Evolutionary conservation across 768 basidiomycete species (phyloP).

Genomic region (Agaricus subrufescens): DNA sequence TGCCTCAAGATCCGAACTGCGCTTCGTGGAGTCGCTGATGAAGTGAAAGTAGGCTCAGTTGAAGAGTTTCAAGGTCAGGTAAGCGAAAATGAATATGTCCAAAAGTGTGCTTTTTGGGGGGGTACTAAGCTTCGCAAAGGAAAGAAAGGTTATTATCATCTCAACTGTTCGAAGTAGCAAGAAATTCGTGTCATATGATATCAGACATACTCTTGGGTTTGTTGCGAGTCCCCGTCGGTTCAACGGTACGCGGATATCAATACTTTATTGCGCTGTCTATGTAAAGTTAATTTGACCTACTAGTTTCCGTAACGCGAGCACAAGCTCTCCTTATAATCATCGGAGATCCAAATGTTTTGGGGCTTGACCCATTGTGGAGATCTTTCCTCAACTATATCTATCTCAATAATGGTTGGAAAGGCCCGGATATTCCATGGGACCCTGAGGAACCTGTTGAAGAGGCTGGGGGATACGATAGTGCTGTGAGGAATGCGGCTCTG

Average conservation of each 20-base stretch:
- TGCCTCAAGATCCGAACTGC: constrained; percentile 39
- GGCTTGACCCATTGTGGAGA: constrained; percentile 61
- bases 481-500: constrained; percentile 23
- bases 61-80: constrained; percentile 69
- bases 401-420: constrained; percentile 49
- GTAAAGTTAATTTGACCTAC: background rate
- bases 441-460: constrained; percentile 30
- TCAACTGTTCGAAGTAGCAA: constrained; percentile 55
- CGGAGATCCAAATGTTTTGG: constrained; percentile 54
- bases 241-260: constrained; percentile 39
- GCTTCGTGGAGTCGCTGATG: constrained; percentile 29
- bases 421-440: constrained; percentile 48
- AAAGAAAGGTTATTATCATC: constrained; percentile 51
- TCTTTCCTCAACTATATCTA: constrained; percentile 57
- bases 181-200: constrained; percentile 48
- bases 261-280: background rate
- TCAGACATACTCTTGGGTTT: constrained; percentile 54
- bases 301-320: constrained; percentile 57
- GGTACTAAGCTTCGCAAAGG: constrained; percentile 16
- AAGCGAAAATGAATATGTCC: background rate
- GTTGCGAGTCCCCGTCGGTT: constrained; percentile 54
- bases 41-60: constrained; percentile 58
- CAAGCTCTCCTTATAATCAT: constrained; percentile 55
- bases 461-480: constrained; percentile 35
- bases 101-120: constrained; percentile 15